These are phyloP conservation scores for Schoenoplectus tabernaemontani DNA, from an alignment of 202 grass and related monocot genomes.

Conservation along the genomic window DNA sequence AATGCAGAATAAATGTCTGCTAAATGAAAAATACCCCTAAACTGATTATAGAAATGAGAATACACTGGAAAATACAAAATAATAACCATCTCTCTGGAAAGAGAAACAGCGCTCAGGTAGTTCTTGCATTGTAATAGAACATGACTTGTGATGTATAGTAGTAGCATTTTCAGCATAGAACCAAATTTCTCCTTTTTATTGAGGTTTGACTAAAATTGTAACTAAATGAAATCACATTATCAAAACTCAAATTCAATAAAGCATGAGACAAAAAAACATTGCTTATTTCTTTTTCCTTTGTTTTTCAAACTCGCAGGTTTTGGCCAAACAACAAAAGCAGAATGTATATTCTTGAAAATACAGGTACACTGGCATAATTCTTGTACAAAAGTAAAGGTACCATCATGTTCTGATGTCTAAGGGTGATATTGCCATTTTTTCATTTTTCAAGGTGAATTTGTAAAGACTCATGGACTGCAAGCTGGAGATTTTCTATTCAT, in stretches of 20 bases:
- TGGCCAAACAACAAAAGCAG: constrained; percentile 96
- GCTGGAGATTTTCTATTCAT: constrained; percentile 54
- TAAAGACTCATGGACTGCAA: constrained; percentile 54
- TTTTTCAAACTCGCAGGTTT: constrained; percentile 37
- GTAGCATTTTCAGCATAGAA: background rate
- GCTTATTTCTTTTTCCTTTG: background rate
- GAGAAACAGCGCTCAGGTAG: too few species aligned
- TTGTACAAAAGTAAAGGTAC: background rate
- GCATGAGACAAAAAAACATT: background rate
- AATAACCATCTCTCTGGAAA: too few species aligned
- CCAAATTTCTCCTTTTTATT: background rate
- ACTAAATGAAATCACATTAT: background rate
- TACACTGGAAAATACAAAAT: too few species aligned
- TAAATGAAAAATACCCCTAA: background rate
- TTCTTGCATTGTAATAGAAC: background rate
- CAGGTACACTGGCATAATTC: constrained; percentile 30
- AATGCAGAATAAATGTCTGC: background rate
- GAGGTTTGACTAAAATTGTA: background rate
- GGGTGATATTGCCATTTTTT: background rate
- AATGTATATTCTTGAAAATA: constrained; percentile 86
- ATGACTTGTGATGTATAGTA: background rate
- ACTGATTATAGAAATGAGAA: background rate
- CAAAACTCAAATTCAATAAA: background rate
- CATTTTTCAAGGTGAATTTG: constrained; percentile 52
- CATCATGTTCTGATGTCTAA: background rate